Base-by-base conservation (phyloP, 1,284 basidiomycete genomes). In the Austroboletus rostrupii region DNA sequence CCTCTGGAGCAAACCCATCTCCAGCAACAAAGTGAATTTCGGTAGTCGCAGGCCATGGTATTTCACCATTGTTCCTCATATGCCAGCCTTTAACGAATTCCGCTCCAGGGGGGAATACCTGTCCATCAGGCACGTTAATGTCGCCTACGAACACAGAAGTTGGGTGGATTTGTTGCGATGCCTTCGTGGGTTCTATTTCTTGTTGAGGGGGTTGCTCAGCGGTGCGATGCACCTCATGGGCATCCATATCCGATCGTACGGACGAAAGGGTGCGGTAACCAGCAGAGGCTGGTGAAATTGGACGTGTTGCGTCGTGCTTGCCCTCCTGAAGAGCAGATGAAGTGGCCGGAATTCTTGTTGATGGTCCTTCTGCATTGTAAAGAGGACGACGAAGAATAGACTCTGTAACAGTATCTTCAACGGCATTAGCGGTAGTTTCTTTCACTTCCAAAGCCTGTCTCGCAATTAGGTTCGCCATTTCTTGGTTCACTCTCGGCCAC, bases 81-180 rank as follows among this genome's bases (percentile, higher is more conserved):
- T 75, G 73, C 90, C 90, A 92, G 20, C 80, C 80, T 69, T 92
- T 92, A 46, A 89, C 79, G 60, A 92, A 92, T 64, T 88, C 87
- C 0, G 87, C 88, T 39, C 90, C 90, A 7, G 89, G 83, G 39
- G 88, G 86, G 60, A 92, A 85, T 33, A 81, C 68, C 58, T 90
- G 86, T 1, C 90, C 89, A 59, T 88, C 85, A 10, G 78, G 72
- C 43, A 90, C 81, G 43, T 86, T 90, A 40, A 82, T 73, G 61
- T 92, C 85, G 36, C 72, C 73, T 8, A 92, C 58, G 54, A 86
- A 85, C 7, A 67, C 69, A 3, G 87, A 85, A 47, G 72, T 71
- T 50, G 84, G 60, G 29, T 47, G 20, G 5, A 23, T 32, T 37
- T 49, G 45, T n/a, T 6, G 45, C 2, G 47, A 33, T 26, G 20